A percentile compares a stretch with the other conserved stretches of the same genome.
These are phyloP conservation scores for Zygotorulaspora chibaensis DNA, from an alignment of 805 yeast genomes.

Conservation along the genomic window DNA sequence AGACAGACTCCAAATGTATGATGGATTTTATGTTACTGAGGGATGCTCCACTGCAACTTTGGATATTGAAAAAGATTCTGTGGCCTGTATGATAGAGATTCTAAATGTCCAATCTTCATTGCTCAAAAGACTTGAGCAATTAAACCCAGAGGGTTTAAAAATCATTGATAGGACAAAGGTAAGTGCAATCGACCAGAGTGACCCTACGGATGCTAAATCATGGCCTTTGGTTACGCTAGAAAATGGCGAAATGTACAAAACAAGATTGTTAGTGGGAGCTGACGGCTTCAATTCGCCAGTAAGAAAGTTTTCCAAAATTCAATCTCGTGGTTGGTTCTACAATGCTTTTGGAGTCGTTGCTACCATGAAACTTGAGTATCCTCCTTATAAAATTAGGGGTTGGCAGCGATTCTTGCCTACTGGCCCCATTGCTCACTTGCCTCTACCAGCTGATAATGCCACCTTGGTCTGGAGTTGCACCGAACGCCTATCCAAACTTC, in stretches of 20 bases:
- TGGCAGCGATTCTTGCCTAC: slow-evolving; percentile 91
- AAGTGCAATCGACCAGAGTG: slow-evolving; percentile 41
- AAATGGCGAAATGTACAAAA: slow-evolving; percentile 57
- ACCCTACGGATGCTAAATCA: slow-evolving; percentile 38
- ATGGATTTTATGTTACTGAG: slow-evolving; percentile 81
- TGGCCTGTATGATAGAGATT: slow-evolving; percentile 86
- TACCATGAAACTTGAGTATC: slow-evolving; percentile 68
- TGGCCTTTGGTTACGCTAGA: slow-evolving; percentile 78
- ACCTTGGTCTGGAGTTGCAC: slow-evolving; percentile 92
- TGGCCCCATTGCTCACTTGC: slow-evolving; percentile 90
- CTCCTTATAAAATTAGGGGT: slow-evolving; percentile 66
- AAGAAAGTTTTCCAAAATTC: slow-evolving; percentile 72
- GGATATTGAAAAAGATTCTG: slow-evolving; percentile 58
- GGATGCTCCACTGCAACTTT: slow-evolving; percentile 67
- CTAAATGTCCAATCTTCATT: slow-evolving; percentile 76
- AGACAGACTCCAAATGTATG: slow-evolving; percentile 75
- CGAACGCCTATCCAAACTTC: slow-evolving; percentile 62
- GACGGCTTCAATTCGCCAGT: slow-evolving; percentile 96
- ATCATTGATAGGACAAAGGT: slow-evolving; percentile 68
- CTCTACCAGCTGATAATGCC: slow-evolving; percentile 82
- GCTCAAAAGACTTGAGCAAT: slow-evolving; percentile 47
- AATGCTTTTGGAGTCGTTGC: slow-evolving; percentile 90
- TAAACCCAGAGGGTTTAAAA: slow-evolving; percentile 37
- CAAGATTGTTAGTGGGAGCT: slow-evolving; percentile 86
- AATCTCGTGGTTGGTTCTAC: slow-evolving; percentile 90